Percentiles rank a stretch among this genome's conserved stretches.
Conservation (phyloP, 23 red algal genomes). For the Gracilaria gracilis region DNA sequence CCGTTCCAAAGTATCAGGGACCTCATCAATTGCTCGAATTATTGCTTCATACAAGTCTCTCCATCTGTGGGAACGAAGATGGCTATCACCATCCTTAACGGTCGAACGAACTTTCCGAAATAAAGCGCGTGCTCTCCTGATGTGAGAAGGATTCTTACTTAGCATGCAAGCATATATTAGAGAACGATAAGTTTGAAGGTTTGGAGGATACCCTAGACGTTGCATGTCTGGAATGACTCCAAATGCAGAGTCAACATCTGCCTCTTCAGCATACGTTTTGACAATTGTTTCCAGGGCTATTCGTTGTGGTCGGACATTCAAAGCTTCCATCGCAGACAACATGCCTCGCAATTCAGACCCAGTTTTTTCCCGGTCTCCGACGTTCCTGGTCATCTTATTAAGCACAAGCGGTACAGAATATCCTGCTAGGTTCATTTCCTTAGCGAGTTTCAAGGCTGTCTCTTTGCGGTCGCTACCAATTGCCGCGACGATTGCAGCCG, state of each 20-base stretch:
- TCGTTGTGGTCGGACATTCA: conserved; percentile 52
- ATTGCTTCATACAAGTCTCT: conserved; percentile 58
- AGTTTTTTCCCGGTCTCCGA: conserved; percentile 59
- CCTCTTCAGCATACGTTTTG: conserved; percentile 51
- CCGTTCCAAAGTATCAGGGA: not conserved
- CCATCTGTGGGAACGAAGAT: conserved; percentile 38
- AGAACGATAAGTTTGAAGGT: conserved; percentile 48
- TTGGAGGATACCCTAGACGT: conserved; percentile 65
- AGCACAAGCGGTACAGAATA: conserved; percentile 56
- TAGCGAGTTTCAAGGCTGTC: conserved; percentile 39
- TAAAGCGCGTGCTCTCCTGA: conserved; percentile 43
- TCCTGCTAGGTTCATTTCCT: conserved; percentile 71
- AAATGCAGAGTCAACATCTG: conserved; percentile 50
- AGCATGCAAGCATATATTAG: conserved; percentile 54
- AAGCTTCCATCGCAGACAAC: conserved; percentile 63
- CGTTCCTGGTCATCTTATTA: conserved; percentile 58
- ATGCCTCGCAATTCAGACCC: conserved; percentile 61
- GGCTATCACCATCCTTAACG: conserved; percentile 33
- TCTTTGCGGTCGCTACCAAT: conserved; percentile 47
- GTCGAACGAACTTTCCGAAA: conserved; percentile 36
- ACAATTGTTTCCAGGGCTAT: conserved; percentile 52
- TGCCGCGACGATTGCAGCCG: conserved; percentile 63
- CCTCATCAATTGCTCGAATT: conserved; percentile 35
- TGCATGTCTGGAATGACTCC: conserved; percentile 62
- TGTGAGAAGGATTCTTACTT: conserved; percentile 28